A percentile compares a stretch with the other conserved stretches of the same genome.
These are phyloP conservation scores for Verticillium albo-atrum DNA, from an alignment of 2,329 filamentous ascomycete genomes.

Conservation along the genomic window DNA sequence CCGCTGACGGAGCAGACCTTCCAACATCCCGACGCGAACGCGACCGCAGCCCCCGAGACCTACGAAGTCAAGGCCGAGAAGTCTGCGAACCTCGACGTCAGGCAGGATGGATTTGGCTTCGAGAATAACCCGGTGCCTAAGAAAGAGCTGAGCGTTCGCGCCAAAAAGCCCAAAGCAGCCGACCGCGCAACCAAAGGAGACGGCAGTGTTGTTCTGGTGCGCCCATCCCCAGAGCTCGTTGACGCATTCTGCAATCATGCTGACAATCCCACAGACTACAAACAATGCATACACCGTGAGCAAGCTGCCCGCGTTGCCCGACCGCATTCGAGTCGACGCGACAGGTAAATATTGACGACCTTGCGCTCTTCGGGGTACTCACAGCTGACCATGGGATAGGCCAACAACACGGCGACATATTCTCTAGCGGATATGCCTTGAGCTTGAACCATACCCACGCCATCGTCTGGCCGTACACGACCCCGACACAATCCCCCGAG, in stretches of 20 bases:
- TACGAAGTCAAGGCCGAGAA: conserved; percentile 53
- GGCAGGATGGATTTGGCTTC: conserved; percentile 41
- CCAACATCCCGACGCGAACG: conserved; percentile 41
- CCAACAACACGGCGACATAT: conserved; percentile 62
- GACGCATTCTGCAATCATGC: background rate
- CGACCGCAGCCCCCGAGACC: conserved; percentile 38
- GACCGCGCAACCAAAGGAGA: conserved; percentile 64
- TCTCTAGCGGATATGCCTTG: conserved; percentile 69
- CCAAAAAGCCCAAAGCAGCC: conserved; percentile 58
- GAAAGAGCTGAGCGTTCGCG: conserved; percentile 54
- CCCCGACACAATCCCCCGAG: conserved; percentile 63
- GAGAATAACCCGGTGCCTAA: conserved; percentile 36
- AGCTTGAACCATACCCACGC: conserved; percentile 77
- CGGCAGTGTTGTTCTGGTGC: conserved; percentile 61
- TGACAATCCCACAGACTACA: background rate
- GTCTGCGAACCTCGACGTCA: conserved; percentile 36
- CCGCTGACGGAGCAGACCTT: conserved; percentile 55
- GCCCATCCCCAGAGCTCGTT: conserved; percentile 14
- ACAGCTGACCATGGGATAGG: conserved; percentile 32
- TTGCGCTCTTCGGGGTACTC: background rate
- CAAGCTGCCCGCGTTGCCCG: conserved; percentile 77
- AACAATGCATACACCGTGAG: conserved; percentile 77
- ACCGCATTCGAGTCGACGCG: conserved; percentile 64
- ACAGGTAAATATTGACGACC: conserved; percentile 47
- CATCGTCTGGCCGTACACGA: conserved; percentile 84